Evolutionary conservation across 2,329 filamentous ascomycete species (phyloP).

Genomic region (Scedosporium apiospermum): DNA sequence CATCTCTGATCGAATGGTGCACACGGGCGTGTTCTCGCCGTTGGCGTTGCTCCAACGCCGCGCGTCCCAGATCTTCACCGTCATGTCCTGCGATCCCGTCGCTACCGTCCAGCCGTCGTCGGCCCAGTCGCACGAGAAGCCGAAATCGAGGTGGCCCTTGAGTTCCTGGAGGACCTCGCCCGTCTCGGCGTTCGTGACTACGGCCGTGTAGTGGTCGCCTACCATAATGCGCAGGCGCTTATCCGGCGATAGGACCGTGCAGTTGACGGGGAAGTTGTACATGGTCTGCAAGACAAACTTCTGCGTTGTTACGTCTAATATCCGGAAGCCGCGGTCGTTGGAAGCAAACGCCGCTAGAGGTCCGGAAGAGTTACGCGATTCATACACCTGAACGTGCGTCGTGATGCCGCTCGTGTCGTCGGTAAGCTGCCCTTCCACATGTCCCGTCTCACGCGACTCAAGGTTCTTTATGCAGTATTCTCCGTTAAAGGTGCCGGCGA

Average conservation of each 20-base stretch:
- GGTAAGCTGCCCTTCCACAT: conserved; percentile 37
- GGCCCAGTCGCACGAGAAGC: conserved; percentile 73
- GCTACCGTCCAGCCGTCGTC: conserved; percentile 68
- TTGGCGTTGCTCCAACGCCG: conserved; percentile 53
- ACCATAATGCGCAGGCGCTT: conserved; percentile 63
- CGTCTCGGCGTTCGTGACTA: conserved; percentile 61
- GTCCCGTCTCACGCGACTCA: conserved; percentile 26
- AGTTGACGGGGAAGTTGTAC: conserved; percentile 60
- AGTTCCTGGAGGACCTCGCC: conserved; percentile 49
- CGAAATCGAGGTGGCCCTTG: conserved; percentile 57
- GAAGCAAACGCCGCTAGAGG: conserved; percentile 52
- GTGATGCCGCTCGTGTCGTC: conserved; percentile 45
- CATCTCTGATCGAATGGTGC: conserved; percentile 53
- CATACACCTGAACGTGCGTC: conserved; percentile 53
- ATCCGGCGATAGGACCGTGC: conserved; percentile 62
- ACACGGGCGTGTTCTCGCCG: conserved; percentile 36
- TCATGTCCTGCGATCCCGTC: conserved; percentile 67
- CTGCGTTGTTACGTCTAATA: conserved; percentile 50
- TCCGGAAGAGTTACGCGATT: conserved; percentile 37
- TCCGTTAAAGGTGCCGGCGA: conserved; percentile 50
- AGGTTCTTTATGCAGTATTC: conserved; percentile 42
- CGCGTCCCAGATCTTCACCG: conserved; percentile 67
- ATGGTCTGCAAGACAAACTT: conserved; percentile 41
- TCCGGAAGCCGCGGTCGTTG: conserved; percentile 50
- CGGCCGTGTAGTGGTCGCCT: conserved; percentile 55